These are phyloP conservation scores for Blastocladiella emersonii DNA, from an alignment of 371 early-diverging fungal species.

Conservation along the genomic window DNA sequence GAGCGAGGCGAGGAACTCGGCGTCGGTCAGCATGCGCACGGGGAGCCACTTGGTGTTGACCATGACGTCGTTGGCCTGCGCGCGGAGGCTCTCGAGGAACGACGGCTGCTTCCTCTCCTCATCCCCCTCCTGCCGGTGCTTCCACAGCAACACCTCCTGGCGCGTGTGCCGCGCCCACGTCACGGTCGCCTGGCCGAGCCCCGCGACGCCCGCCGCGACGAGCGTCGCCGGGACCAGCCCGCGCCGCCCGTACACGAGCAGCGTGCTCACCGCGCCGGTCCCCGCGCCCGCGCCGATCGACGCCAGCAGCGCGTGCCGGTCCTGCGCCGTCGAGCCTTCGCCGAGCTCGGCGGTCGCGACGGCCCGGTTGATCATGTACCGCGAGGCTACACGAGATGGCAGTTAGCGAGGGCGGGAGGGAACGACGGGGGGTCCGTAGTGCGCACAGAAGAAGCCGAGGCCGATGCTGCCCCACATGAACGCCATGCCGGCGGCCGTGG, in stretches of 20 bases:
- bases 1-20: neutral
- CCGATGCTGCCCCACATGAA: neutral
- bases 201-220: neutral
- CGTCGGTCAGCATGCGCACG: neutral
- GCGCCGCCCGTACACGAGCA: neutral
- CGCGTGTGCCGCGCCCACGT: conserved; percentile 1
- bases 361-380: neutral
- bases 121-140: neutral
- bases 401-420: neutral
- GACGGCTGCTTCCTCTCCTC: neutral
- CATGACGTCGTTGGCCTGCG: neutral
- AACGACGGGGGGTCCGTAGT: neutral
- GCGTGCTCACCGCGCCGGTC: neutral
- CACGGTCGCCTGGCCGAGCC: neutral
- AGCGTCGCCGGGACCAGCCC: neutral
- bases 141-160: neutral
- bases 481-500: neutral
- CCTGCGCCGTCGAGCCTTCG: neutral
- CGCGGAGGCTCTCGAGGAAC: neutral
- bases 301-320: neutral
- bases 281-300: neutral
- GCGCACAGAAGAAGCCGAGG: neutral
- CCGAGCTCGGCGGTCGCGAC: neutral
- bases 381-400: neutral
- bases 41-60: neutral